Evolutionary conservation across 495 filamentous ascomycete genomes (phyloP).

Genomic region (Penicillium canariense): DNA sequence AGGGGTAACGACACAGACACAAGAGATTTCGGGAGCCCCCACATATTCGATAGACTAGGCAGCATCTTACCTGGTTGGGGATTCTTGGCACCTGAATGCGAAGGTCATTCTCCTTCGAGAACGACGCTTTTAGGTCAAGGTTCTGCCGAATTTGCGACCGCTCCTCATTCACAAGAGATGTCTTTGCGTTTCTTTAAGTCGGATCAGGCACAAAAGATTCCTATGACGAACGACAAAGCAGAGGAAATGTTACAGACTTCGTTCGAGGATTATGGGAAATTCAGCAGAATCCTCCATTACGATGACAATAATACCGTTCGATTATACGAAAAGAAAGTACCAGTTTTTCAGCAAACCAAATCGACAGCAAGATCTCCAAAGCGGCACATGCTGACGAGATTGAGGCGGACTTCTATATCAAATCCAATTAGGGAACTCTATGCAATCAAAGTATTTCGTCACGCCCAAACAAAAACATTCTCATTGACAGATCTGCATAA

Average conservation of each 20-base stretch:
- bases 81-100: not conserved
- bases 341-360: not conserved
- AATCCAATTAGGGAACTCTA: constrained; percentile 1
- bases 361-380: not conserved
- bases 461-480: not conserved
- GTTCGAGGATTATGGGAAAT: constrained; percentile 8
- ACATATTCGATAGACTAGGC: not conserved
- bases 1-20: constrained; percentile 5
- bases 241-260: not conserved
- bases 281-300: constrained; percentile 14
- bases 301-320: constrained; percentile 8
- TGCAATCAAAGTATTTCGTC: constrained; percentile 14
- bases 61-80: constrained; percentile 1
- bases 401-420: constrained; percentile 1
- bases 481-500: not conserved
- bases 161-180: not conserved
- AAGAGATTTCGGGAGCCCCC: not conserved
- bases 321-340: constrained; percentile 10
- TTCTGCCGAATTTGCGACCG: not conserved
- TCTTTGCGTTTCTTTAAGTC: not conserved
- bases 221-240: not conserved
- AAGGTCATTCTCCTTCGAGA: not conserved
- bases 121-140: not conserved
- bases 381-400: not conserved
- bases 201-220: not conserved